Base-by-base conservation (phyloP, 352 stramenopile species). In the Globisporangium ultimum region DNA sequence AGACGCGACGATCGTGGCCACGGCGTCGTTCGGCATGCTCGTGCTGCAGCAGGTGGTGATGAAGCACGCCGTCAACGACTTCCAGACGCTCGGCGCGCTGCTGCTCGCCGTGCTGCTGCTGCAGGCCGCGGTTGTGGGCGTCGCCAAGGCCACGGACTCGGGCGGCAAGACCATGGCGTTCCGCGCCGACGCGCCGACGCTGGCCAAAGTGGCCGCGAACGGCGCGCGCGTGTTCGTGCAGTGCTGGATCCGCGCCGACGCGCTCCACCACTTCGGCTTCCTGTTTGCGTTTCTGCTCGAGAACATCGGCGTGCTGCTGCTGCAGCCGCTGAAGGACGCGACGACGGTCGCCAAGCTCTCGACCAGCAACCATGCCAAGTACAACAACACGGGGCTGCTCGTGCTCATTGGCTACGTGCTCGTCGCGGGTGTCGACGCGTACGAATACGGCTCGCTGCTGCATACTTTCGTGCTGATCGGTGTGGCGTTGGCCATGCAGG, bases 251-350 rank as follows among this genome's bases (percentile, higher is more conserved):
- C 65, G 70, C 11, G 66, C 65, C 9, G 74, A 82, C n/a, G 76
- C 82, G 41, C 64, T 91, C 22, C 67, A 78, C 34, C 78, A 89
- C 50, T 91, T 89, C 34, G 82, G 79, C 2, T 68, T 86, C 53
- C 63, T 89, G n/a, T 84, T 89, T 48, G 79, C 78, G 49, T 88
- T 91, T 50, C 57, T 91, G 52, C 53, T 91, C 40, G 77, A 88
- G 58, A 68, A 81, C 66, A 53, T 72, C 21, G 72, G 70, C 24
- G 45, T 71, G 47, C 52, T 84, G 52, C 56, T 91, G 60, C 60
- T 88, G 28, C 69, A 70, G 54, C 76, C 78, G 38, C 43, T 87
- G 20, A 69, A 71, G 48, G 49, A 70, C n/a, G 64, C 60, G 36
- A 32, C 66, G 24, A 14, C 42, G 21, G 36, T n/a, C 9, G 11